A percentile compares a stretch with the other conserved stretches of the same genome.
Conservation (phyloP, 257 asterid species). For the Rhazya stricta region DNA sequence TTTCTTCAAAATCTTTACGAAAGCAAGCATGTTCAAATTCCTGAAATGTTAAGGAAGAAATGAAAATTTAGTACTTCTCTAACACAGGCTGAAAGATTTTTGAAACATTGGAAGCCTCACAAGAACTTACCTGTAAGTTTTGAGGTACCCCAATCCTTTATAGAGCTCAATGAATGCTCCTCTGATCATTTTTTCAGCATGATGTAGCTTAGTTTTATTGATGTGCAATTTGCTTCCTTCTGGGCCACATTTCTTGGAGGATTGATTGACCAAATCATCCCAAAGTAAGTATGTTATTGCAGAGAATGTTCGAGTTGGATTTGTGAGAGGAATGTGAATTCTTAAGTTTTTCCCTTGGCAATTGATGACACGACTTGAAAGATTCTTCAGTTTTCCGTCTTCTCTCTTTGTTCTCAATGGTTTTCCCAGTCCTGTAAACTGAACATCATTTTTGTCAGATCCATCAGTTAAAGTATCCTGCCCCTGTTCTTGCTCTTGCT, state of each 20-base stretch:
- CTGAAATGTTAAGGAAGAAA: conserved; percentile 30
- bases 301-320: conserved; percentile 71
- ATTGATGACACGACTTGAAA: conserved; percentile 40
- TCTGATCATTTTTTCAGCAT: conserved; percentile 86
- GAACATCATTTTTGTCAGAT: conserved; percentile 20
- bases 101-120: not conserved
- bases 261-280: conserved; percentile 69
- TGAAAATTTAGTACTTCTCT: not conserved
- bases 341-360: conserved; percentile 59
- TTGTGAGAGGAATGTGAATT: conserved; percentile 74
- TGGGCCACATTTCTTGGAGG: conserved; percentile 62
- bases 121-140: conserved; percentile 61
- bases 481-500: conserved; percentile 52
- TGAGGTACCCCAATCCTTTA: conserved; percentile 77
- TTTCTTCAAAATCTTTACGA: conserved; percentile 88
- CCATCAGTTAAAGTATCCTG: conserved; percentile 35
- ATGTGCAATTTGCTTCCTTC: conserved; percentile 49
- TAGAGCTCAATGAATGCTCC: conserved; percentile 86
- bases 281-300: conserved; percentile 67
- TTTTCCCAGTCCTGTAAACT: conserved; percentile 31
- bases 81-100: not conserved
- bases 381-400: conserved; percentile 37
- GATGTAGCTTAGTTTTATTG: conserved; percentile 61
- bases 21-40: conserved; percentile 89
- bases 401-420: conserved; percentile 40